phyloP scores from a whole-genome alignment of 2,329 filamentous ascomycete species.

The Harringtonia lauricola region DNA sequence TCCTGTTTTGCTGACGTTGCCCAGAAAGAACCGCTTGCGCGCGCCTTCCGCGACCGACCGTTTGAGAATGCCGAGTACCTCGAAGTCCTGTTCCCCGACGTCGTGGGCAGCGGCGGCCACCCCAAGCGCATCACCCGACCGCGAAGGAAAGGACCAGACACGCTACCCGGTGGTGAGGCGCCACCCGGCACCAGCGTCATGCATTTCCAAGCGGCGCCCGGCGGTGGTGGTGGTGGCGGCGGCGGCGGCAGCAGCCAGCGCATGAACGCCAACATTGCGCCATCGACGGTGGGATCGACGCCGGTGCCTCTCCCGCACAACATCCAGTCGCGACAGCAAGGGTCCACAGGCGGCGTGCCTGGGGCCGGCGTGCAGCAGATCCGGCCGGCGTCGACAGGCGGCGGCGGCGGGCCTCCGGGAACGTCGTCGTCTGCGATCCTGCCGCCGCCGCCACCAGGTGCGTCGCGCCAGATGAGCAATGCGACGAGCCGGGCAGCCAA shows the following conservation, averaged over 20 bases:
- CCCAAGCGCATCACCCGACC: slow-evolving; percentile 49
- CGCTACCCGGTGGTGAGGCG: slow-evolving; percentile 27
- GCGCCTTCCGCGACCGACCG: slow-evolving; percentile 42
- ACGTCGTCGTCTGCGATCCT: not conserved
- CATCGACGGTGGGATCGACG: slow-evolving; percentile 13
- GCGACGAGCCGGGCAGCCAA: slow-evolving; percentile 1
- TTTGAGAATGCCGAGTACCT: slow-evolving; percentile 52
- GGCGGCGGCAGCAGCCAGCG: too few relatives aligned
- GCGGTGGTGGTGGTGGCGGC: too few relatives aligned
- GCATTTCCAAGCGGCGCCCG: slow-evolving; percentile 25
- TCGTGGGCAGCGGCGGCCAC: slow-evolving; percentile 47
- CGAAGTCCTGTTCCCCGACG: slow-evolving; percentile 49
- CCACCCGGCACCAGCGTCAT: slow-evolving; percentile 36
- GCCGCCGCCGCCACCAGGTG: slow-evolving; percentile 1
- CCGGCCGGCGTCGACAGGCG: not conserved
- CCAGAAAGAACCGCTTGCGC: slow-evolving; percentile 46
- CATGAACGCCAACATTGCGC: slow-evolving; percentile 1
- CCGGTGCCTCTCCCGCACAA: slow-evolving; percentile 9
- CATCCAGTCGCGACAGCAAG: slow-evolving; percentile 5
- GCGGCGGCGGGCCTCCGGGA: not conserved
- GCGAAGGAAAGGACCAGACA: slow-evolving; percentile 36
- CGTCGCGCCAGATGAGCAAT: not conserved
- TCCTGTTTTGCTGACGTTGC: slow-evolving; percentile 4
- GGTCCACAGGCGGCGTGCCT: not conserved
- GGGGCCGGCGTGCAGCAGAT: not conserved